These are phyloP conservation scores for Yamadazyma insecticola DNA, from an alignment of 805 yeast species.

Conservation along the genomic window DNA sequence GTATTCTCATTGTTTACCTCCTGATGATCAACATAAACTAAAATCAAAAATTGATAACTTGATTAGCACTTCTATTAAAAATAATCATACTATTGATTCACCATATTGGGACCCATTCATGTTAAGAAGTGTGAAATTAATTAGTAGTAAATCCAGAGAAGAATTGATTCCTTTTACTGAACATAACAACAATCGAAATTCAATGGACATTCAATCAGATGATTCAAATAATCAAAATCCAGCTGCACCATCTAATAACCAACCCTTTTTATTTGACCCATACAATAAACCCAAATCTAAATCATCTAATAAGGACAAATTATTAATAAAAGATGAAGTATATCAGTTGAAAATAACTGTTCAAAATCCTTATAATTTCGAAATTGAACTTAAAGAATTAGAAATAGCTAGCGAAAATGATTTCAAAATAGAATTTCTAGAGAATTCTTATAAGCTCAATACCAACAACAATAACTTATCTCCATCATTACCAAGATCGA, in stretches of 20 bases:
- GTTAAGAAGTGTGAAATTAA: slow-evolving; percentile 46
- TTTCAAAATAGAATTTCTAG: slow-evolving; percentile 25
- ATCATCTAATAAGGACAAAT: slow-evolving; percentile 45
- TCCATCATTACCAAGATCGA: slow-evolving; percentile 3
- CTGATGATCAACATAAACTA: slow-evolving; percentile 53
- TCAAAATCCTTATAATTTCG: slow-evolving; percentile 80
- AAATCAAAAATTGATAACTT: slow-evolving; percentile 25
- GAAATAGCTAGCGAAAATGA: slow-evolving; percentile 30
- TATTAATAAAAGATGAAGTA: slow-evolving; percentile 44
- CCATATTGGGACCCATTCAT: slow-evolving; percentile 75
- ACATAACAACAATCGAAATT: slow-evolving; percentile 9
- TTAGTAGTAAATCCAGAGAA: slow-evolving; percentile 18
- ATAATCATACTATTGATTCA: slow-evolving; percentile 18
- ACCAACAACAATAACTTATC: no score
- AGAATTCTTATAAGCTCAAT: neutral
- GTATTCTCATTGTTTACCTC: slow-evolving; percentile 49
- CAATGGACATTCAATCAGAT: slow-evolving; percentile 3
- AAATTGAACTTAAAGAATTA: slow-evolving; percentile 53
- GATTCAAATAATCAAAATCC: slow-evolving; percentile 7
- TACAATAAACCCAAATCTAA: slow-evolving; percentile 14
- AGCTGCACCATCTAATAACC: slow-evolving; percentile 1
- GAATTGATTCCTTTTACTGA: slow-evolving; percentile 41
- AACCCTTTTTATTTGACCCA: slow-evolving; percentile 50
- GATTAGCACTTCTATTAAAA: slow-evolving; percentile 17
- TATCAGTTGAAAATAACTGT: slow-evolving; percentile 52